These are phyloP conservation scores for Prosopis cineraria DNA, from an alignment of 306 rosid genomes.

Conservation along the genomic window DNA sequence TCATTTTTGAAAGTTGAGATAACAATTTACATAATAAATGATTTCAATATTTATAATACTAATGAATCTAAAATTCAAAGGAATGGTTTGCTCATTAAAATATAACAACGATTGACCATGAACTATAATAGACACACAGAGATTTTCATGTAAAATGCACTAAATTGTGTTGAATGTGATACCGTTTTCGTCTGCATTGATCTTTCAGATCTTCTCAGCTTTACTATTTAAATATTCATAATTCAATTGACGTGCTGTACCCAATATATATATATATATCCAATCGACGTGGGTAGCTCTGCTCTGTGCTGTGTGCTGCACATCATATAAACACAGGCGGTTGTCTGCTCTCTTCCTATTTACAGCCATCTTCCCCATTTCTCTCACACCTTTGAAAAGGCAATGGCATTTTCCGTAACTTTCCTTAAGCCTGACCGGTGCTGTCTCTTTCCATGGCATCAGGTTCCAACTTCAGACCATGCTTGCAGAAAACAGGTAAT, in stretches of 20 bases:
- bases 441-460: constrained; percentile 34
- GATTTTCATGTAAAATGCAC: not conserved
- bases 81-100: too few species aligned
- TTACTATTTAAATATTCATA: not conserved
- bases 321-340: constrained; percentile 5
- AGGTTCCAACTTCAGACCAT: constrained; percentile 34
- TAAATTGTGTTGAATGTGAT: not conserved
- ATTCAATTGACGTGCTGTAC: too few species aligned
- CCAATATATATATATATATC: too few species aligned
- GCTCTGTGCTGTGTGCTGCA: not conserved
- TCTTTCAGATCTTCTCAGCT: not conserved
- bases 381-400: constrained; percentile 34
- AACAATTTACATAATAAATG: too few species aligned
- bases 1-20: too few species aligned
- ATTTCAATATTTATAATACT: too few species aligned
- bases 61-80: too few species aligned
- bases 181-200: not conserved
- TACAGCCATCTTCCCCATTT: not conserved
- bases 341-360: constrained; percentile 30
- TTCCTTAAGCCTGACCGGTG: constrained; percentile 43
- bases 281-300: not conserved
- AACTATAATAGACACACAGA: too few species aligned
- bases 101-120: not conserved
- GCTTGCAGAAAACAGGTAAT: constrained; percentile 60
- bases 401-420: constrained; percentile 61